Conservation (phyloP, 805 yeast species). For the Saccharomyces paradoxus region DNA sequence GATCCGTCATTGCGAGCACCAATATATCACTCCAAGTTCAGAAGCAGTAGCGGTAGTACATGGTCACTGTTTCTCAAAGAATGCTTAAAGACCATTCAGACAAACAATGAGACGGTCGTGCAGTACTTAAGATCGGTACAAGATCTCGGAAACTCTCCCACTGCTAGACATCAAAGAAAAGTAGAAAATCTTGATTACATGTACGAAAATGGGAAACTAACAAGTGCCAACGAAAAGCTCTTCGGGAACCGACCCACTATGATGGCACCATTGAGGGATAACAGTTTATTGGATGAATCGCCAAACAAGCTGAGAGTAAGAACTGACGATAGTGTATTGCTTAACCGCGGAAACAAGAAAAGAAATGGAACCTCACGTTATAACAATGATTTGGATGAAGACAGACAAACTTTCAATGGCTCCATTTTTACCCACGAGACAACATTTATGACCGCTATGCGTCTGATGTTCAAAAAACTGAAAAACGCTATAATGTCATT, state of each 20-base stretch:
- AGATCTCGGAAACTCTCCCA: constrained; percentile 1
- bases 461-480: background rate
- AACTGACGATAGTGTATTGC: background rate
- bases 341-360: background rate
- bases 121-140: constrained; percentile 17
- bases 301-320: background rate
- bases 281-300: background rate
- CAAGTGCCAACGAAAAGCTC: constrained; percentile 13
- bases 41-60: constrained; percentile 31
- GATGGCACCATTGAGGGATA: background rate
- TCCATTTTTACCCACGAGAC: background rate
- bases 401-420: background rate
- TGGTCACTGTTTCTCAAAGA: constrained; percentile 59
- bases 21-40: constrained; percentile 45
- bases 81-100: constrained; percentile 47
- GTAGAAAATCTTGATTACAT: background rate
- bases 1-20: constrained; percentile 42
- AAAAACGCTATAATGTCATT: background rate
- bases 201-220: background rate
- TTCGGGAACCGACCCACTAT: constrained; percentile 31
- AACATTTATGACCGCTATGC: background rate
- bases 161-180: constrained; percentile 2
- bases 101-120: constrained; percentile 35
- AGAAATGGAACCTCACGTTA: background rate
- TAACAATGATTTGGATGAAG: background rate